Evolutionary conservation across 345 rosid genomes (phyloP).

Genomic region (Erysimum cheiranthoides): DNA sequence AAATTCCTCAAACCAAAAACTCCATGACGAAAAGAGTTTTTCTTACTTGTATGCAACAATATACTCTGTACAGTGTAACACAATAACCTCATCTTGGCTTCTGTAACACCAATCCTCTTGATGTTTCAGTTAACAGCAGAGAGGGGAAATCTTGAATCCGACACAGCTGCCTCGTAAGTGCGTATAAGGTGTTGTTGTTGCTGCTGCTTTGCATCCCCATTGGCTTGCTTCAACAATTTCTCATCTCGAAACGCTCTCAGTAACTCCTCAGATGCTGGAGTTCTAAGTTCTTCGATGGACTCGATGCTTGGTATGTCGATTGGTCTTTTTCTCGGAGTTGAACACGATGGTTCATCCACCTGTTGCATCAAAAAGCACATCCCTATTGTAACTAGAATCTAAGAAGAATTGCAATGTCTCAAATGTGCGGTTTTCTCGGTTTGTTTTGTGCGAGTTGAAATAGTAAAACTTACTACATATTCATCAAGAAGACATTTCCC

Average conservation of each 20-base stretch:
- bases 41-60: constrained; percentile 26
- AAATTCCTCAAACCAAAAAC: constrained; percentile 21
- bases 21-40: constrained; percentile 16
- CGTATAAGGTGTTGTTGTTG: constrained; percentile 54
- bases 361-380: constrained; percentile 38
- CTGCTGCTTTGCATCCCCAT: constrained; percentile 72
- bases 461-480: constrained; percentile 64
- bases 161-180: constrained; percentile 66
- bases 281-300: constrained; percentile 89
- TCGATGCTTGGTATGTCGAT: constrained; percentile 72
- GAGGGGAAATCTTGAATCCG: constrained; percentile 88
- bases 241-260: constrained; percentile 75
- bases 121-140: constrained; percentile 77
- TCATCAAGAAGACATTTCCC: constrained; percentile 92
- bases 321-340: constrained; percentile 82
- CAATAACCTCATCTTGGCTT: constrained; percentile 18
- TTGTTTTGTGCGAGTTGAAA: neutral
- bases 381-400: neutral
- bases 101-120: constrained; percentile 6
- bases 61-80: constrained; percentile 52
- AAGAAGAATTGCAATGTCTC: neutral
- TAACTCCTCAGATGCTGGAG: constrained; percentile 84
- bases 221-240: constrained; percentile 63
- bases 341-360: constrained; percentile 96
- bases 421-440: neutral